A percentile compares a stretch with the other conserved stretches of the same genome.
Evolutionary conservation across 1,139 yeast genomes (phyloP).

Genomic region (Sugiyamaella sp.): DNA sequence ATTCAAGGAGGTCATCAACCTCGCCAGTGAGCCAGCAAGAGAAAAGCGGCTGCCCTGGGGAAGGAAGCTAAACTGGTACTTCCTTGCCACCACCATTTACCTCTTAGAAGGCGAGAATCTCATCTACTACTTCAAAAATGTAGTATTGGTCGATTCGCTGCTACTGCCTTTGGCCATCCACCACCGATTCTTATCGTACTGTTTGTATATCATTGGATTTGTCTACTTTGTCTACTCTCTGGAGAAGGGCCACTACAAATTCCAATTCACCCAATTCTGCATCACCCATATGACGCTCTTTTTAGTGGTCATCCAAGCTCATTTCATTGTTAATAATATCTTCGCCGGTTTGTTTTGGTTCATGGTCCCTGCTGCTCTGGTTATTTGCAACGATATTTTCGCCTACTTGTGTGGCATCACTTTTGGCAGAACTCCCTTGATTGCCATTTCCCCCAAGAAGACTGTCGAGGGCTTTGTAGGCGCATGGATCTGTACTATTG

Average conservation of each 20-base stretch:
- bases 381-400: conserved; percentile 91
- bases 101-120: conserved; percentile 87
- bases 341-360: conserved; percentile 94
- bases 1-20: conserved; percentile 84
- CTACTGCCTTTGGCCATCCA: conserved; percentile 56
- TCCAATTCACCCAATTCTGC: conserved; percentile 93
- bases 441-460: conserved; percentile 93
- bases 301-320: conserved; percentile 91
- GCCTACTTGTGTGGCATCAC: conserved; percentile 98
- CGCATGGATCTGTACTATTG: conserved; percentile 92
- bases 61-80: conserved; percentile 84
- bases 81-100: conserved; percentile 71
- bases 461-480: conserved; percentile 98
- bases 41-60: conserved; percentile 84
- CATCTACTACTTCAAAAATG: conserved; percentile 60
- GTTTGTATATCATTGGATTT: conserved; percentile 84
- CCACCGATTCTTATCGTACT: conserved; percentile 83
- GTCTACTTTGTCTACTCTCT: conserved; percentile 87
- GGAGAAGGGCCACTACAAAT: conserved; percentile 84
- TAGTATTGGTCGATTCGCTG: conserved; percentile 47
- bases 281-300: conserved; percentile 92
- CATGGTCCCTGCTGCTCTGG: conserved; percentile 86
- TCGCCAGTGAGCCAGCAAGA: conserved; percentile 82
- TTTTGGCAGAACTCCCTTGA: conserved; percentile 89
- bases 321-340: conserved; percentile 86